Base-by-base conservation (phyloP, 345 rosid species). In the Populus nigra region DNA sequence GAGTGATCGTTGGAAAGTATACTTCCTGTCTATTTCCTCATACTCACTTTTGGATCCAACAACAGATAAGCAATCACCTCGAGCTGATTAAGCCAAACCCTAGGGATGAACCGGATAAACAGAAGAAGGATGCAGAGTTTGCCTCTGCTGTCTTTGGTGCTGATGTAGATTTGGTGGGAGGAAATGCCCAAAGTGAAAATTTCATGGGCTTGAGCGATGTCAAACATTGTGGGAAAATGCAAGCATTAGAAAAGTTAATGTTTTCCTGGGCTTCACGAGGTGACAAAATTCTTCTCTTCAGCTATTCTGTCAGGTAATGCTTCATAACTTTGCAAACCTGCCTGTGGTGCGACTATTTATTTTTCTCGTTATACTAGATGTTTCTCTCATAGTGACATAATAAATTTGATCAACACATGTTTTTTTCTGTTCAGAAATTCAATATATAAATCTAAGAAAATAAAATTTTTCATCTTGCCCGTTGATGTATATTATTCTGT, bases 31-130 rank as follows among this genome's bases (percentile, higher is more conserved):
- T 69, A 41, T 68, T 45, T 76, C 17, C 63, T 62, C 15, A 29
- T 79, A 59, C 45, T 78, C 29, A 69, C 81, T 59, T 65, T 63
- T 78, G 36, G 77, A 73, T 73, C 57, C 65, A 31, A 29, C 72
- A 61, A 73, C 90, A 95, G 96, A 85, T 95, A 80, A 93, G 99
- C 87, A 95, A 92, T 87, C 99, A 95, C 84, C 83, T 93, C 77
- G 99, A 95, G 91, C 93, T 95, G 76, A 87, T 95, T 68, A 95
- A 95, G 91, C 96, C 98, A n/a, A 93, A 92, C 74, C 90, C 94
- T 31, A 85, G 84, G 86, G 99, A 95, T 84, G 98, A 93, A 74
- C 84, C 85, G 45, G 93, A 90, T 36, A 95, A 95, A 82, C 99
- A 93, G 74, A 88, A 85, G 81, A 95, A 92, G 82, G 99, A 93